Percentiles rank a stretch among this genome's conserved stretches.
These are phyloP conservation scores for Clohesyomyces aquaticus DNA, from an alignment of 495 filamentous ascomycete species.

Conservation along the genomic window DNA sequence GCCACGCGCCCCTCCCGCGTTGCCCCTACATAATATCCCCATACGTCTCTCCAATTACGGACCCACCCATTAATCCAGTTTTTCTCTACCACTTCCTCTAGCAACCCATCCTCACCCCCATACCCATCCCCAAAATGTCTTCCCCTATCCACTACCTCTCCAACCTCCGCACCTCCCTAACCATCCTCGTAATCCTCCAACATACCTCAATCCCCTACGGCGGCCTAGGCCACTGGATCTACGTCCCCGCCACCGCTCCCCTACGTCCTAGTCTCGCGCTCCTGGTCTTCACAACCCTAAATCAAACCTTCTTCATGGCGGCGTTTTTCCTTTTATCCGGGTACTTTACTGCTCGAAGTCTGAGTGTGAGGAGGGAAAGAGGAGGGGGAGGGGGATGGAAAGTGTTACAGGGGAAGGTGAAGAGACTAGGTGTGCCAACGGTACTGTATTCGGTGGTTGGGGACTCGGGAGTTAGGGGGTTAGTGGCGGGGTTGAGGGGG, in stretches of 20 bases:
- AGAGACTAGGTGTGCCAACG: slow-evolving; percentile 20
- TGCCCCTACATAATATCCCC: no score
- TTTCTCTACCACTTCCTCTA: no score
- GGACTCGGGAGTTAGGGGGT: slow-evolving; percentile 1
- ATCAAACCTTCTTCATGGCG: slow-evolving; percentile 35
- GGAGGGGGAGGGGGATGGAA: neutral
- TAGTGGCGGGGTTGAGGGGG: neutral
- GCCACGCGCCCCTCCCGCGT: no score
- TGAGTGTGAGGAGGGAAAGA: neutral
- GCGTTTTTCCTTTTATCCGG: slow-evolving; percentile 27
- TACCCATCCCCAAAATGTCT: slow-evolving; percentile 2
- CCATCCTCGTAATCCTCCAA: slow-evolving; percentile 28
- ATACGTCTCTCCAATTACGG: no score
- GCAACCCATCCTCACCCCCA: no score
- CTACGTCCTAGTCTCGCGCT: neutral
- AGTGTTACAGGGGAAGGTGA: slow-evolving; percentile 10
- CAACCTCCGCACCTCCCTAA: slow-evolving; percentile 30
- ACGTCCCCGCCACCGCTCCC: neutral
- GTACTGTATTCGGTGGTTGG: slow-evolving; percentile 9
- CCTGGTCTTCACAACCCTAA: slow-evolving; percentile 21
- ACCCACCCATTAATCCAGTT: no score
- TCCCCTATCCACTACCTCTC: slow-evolving; percentile 15
- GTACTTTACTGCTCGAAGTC: slow-evolving; percentile 12
- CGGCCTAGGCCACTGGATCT: slow-evolving; percentile 22
- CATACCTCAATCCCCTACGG: slow-evolving; percentile 29